These are phyloP conservation scores for Neophaeococcomyces mojaviensis DNA, from an alignment of 2,329 filamentous ascomycete genomes.

Conservation along the genomic window DNA sequence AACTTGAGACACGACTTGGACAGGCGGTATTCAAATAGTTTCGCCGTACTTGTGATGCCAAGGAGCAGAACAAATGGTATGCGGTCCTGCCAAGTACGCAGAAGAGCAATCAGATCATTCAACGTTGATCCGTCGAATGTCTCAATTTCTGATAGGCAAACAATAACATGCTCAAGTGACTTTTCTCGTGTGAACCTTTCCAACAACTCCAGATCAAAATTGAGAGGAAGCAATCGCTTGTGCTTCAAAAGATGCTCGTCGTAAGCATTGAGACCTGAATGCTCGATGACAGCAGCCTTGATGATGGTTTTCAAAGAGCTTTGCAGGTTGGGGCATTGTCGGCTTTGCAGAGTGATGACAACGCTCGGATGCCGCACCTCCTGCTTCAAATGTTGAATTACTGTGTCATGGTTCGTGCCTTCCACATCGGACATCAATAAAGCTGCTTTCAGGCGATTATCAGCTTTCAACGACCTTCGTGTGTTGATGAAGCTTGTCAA, in stretches of 20 bases:
- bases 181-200: constrained; percentile 35
- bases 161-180: constrained; percentile 31
- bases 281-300: constrained; percentile 32
- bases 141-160: constrained; percentile 41
- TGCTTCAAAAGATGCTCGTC: constrained; percentile 32
- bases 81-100: constrained; percentile 53
- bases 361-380: not conserved
- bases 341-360: constrained; percentile 37
- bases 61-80: constrained; percentile 54
- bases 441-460: constrained; percentile 13
- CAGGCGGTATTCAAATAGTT: constrained; percentile 53
- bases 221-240: constrained; percentile 34
- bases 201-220: constrained; percentile 41
- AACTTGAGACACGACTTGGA: constrained; percentile 45
- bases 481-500: constrained; percentile 20
- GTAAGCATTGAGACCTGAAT: constrained; percentile 33
- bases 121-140: constrained; percentile 39
- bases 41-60: constrained; percentile 55
- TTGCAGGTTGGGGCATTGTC: constrained; percentile 39
- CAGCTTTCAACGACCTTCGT: not conserved
- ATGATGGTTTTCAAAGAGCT: constrained; percentile 41
- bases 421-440: constrained; percentile 14
- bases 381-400: constrained; percentile 10
- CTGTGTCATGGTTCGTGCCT: constrained; percentile 9
- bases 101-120: constrained; percentile 37